Percentiles rank a stretch among this genome's conserved stretches.
phyloP scores from a whole-genome alignment of 768 basidiomycete species.

The Phlebiopsis flavidoalba region DNA sequence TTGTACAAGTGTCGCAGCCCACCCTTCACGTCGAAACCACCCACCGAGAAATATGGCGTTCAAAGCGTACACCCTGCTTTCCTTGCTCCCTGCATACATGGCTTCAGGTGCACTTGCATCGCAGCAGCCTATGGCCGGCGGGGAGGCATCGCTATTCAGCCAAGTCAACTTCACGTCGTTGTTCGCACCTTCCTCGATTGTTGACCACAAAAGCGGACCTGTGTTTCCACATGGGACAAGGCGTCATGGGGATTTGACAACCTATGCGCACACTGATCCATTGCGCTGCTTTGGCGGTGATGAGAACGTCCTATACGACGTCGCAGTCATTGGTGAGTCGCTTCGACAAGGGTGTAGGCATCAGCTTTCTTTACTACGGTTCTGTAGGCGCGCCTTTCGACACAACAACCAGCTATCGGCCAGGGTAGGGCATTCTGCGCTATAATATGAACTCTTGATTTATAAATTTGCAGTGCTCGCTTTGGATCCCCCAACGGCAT shows the following conservation, averaged over 20 bases:
- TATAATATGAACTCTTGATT: background rate
- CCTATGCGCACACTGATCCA: slow-evolving; percentile 21
- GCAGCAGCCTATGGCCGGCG: background rate
- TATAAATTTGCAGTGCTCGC: slow-evolving; percentile 15
- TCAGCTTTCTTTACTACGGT: background rate
- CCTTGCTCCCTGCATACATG: background rate
- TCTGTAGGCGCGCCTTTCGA: slow-evolving; percentile 26
- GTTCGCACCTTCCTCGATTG: background rate
- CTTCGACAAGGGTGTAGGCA: background rate
- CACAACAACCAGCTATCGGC: slow-evolving; percentile 27
- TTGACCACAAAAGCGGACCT: background rate
- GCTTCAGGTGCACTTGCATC: background rate
- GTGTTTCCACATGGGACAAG: slow-evolving; percentile 8
- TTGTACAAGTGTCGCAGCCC: background rate
- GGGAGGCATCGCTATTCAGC: background rate
- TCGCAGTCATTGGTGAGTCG: slow-evolving; percentile 23
- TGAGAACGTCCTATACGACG: slow-evolving; percentile 19
- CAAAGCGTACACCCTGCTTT: background rate
- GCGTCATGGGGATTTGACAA: slow-evolving; percentile 24
- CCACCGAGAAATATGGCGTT: background rate
- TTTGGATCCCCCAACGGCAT: slow-evolving; percentile 31
- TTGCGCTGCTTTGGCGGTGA: slow-evolving; percentile 26
- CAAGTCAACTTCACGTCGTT: slow-evolving; percentile 5
- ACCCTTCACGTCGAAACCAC: background rate
- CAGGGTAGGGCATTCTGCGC: slow-evolving; percentile 19